Evolutionary conservation across 2,329 filamentous ascomycete species (phyloP), one percentile per base, ranked within the genome.

Genomic region (Elsinoe ampelina): DNA sequence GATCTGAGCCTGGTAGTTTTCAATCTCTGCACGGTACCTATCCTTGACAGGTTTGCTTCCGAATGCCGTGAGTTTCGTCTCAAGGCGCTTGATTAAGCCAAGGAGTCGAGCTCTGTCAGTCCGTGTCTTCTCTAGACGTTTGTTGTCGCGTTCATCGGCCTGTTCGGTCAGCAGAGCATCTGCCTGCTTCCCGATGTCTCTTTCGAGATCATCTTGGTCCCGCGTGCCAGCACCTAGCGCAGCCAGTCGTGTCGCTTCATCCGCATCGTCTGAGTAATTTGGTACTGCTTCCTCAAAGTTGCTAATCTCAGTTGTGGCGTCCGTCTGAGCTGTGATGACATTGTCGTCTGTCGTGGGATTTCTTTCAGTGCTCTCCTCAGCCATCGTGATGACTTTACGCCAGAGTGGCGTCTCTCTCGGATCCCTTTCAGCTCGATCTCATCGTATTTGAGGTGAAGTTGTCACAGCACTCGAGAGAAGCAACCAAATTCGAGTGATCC

Each of bases 191-290:
- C 81, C 79, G 61, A 97, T 95, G 66, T 95, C 90, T 60, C 89
- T 81, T 70, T 96, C 92, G 17, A 97, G 74, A 58, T 96, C 91
- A 73, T 91, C 85, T 69, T 97, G 92, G 65, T 95, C 84, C 58
- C 89, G 83, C 19, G 93, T 82, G 12, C 63, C 66, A 6, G 70
- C 68, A 3, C 67, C 65, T 3, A 72, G 63, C 13, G 63, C 64
- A 3, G 67, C 68, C 2, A 76, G 63, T 13, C 72, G 67, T 7
- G 72, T 68, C 43, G 70, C 71, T 58, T 75, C 73, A 52, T 73
- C 71, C 12, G 66, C 67, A 58, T 71, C 65, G 19, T 66, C 65
- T 11, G 65, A 62, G 11, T 54, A 48, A 8, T 34, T 47, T n/a
- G 11, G 15, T 6, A n/a, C 12, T 8, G 48, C 10, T 34, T 38